Conservation (phyloP, 345 rosid genomes). For the Schrenkiella parvula region DNA sequence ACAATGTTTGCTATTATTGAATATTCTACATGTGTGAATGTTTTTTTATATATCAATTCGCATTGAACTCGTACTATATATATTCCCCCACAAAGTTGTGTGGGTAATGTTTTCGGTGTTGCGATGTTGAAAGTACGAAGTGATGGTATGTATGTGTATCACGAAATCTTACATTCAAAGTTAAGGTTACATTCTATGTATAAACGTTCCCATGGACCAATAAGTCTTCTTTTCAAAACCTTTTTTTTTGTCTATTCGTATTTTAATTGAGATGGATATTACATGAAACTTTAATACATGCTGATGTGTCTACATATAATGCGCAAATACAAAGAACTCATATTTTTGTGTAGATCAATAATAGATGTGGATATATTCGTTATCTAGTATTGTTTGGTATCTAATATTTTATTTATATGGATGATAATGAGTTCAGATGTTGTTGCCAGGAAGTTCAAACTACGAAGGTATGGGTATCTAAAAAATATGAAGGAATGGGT, state of each 20-base stretch:
- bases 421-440: not conserved
- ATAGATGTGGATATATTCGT: not conserved
- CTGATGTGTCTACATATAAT: not conserved
- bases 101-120: constrained; percentile 8
- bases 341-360: not conserved
- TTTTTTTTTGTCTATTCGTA: not conserved
- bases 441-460: not conserved
- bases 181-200: not conserved
- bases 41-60: not conserved
- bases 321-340: not conserved
- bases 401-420: not conserved
- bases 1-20: not conserved
- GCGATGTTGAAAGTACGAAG: constrained; percentile 16
- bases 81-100: not conserved
- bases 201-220: constrained; percentile 1
- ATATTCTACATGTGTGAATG: not conserved
- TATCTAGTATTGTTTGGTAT: not conserved
- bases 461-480: not conserved
- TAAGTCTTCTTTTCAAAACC: not conserved
- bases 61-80: not conserved
- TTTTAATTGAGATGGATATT: not conserved
- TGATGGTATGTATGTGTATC: constrained; percentile 10
- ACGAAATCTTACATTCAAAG: not conserved
- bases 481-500: not conserved
- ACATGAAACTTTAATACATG: not conserved